Conservation (phyloP, 106 monocot genomes). For the Dendrobium nobile region DNA sequence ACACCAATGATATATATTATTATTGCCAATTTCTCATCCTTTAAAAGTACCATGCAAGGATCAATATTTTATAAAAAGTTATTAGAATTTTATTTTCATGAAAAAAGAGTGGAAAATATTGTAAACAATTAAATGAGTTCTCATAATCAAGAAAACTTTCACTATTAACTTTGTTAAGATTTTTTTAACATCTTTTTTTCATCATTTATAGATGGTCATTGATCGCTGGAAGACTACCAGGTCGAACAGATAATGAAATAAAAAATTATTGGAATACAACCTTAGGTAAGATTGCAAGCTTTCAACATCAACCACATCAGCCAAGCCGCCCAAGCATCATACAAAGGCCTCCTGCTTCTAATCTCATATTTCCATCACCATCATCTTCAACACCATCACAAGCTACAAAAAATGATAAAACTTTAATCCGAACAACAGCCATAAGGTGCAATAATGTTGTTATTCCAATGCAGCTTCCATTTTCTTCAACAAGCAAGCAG, state of each 20-base stretch:
- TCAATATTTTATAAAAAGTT: too few relatives aligned
- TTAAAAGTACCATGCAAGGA: too few relatives aligned
- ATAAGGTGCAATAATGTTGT: not conserved
- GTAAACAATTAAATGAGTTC: too few relatives aligned
- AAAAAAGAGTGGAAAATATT: too few relatives aligned
- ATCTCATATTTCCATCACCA: not conserved
- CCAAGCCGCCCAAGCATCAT: not conserved
- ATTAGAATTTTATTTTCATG: too few relatives aligned
- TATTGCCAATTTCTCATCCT: too few relatives aligned
- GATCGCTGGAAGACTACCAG: conserved; percentile 36
- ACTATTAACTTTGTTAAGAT: not conserved
- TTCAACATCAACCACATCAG: not conserved
- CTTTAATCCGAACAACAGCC: not conserved
- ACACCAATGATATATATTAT: too few relatives aligned
- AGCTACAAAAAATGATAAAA: not conserved
- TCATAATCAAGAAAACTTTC: too few relatives aligned
- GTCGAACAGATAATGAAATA: conserved; percentile 7
- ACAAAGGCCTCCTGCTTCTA: not conserved
- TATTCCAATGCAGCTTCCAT: not conserved
- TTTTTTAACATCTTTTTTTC: not conserved
- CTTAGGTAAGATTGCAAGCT: not conserved
- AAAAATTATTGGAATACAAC: conserved; percentile 6
- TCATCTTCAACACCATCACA: not conserved
- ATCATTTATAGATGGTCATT: conserved; percentile 42
- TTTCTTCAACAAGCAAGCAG: not conserved